These are phyloP conservation scores for Benincasa hispida DNA, from an alignment of 306 rosid genomes.

Conservation along the genomic window DNA sequence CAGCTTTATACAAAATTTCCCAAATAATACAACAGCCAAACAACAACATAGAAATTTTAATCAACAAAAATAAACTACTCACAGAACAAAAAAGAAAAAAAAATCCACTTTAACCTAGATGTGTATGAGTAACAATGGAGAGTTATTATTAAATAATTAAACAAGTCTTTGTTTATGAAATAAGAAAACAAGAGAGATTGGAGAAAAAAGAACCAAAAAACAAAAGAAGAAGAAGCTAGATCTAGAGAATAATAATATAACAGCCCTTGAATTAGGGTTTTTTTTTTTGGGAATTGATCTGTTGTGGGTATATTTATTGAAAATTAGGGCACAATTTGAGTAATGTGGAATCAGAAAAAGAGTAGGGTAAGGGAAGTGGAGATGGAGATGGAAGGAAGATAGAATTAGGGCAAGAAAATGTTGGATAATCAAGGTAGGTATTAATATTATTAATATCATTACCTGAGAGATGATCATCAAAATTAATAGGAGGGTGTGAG, in stretches of 20 bases:
- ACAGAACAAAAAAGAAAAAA: too few relatives aligned
- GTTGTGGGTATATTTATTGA: not conserved
- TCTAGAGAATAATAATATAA: not conserved
- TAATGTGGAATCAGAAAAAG: not conserved
- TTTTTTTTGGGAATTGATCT: not conserved
- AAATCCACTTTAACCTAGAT: not conserved
- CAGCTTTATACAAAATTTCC: not conserved
- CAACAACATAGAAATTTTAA: not conserved
- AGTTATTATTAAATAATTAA: not conserved
- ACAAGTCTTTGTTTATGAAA: not conserved
- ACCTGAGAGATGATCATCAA: too few relatives aligned
- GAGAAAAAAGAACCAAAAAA: not conserved
- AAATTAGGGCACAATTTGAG: conserved; percentile 1
- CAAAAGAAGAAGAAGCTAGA: conserved; percentile 6
- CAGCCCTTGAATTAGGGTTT: not conserved
- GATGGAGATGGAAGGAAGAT: not conserved
- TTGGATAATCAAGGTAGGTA: not conserved
- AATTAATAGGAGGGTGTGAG: too few relatives aligned
- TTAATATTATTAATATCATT: not conserved
- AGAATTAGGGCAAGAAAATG: not conserved
- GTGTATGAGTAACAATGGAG: not conserved
- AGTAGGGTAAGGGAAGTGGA: not conserved
- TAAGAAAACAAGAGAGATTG: not conserved
- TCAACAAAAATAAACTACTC: not conserved
- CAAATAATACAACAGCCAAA: not conserved